Evolutionary conservation across 148 eudicot genomes (phyloP), one percentile per base, ranked within the genome.

Genomic region (Amaranthus palmeri): DNA sequence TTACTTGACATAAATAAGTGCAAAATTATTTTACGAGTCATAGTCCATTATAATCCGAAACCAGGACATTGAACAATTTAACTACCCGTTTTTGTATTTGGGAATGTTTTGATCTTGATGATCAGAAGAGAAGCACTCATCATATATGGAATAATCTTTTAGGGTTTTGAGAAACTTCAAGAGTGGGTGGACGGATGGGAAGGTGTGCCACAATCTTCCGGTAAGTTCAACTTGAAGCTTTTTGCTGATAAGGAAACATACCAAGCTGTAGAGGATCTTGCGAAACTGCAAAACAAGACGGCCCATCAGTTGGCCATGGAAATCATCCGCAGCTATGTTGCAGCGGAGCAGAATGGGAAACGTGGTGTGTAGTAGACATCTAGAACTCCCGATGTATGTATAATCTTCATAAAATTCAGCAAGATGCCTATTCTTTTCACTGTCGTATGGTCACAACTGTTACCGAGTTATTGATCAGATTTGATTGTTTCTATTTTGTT

Each of bases 121-220:
- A 25, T 25, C 36, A 25, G 36, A 25, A 25, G 36, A 25, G 36
- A 25, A 25, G 36, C 36, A 25, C 36, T 25, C 36, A 25, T 25
- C 36, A 58, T 58, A 17, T 10, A 48, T 49, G 54, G 45, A 18
- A 25, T 51, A 7, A 17, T 36, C 17, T 77, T 52, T 66, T 70
- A 95, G 99, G 97, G 97, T 54, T 88, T 88, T 63, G 97, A 88
- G 74, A 89, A 85, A 75, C 97, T 95, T 60, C 83, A 85, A 70
- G 93, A 81, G 76, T 59, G 83, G 77, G 97, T 95, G 42, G 93
- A 86, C 65, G 87, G 85, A 66, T 95, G 96, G 96, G 88, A 90
- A 68, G 96, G 96, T 48, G 60, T 82, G 18, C 84, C 84, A 8
- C 61, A 45, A 4, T 54, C 88, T 15, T 65, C 87, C 7, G 61